Conservation (phyloP, 768 basidiomycete genomes). For the Phanerodontia chrysosporium region DNA sequence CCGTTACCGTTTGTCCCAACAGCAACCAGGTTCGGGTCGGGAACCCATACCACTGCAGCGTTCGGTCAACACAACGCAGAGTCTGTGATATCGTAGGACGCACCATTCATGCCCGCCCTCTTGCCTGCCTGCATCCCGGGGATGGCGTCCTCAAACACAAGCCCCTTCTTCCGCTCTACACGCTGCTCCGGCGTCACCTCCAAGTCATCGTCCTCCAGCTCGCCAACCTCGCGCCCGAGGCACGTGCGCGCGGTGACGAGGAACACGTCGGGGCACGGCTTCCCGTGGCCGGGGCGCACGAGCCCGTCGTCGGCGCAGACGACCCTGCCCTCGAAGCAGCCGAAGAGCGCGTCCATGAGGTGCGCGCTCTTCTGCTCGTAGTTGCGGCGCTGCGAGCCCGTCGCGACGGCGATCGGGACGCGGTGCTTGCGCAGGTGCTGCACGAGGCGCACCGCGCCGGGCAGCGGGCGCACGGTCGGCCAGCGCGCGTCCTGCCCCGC, state of each 20-base stretch:
- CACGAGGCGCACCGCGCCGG: conserved; percentile 68
- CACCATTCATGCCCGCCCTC: conserved; percentile 84
- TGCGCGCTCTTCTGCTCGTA: conserved; percentile 66
- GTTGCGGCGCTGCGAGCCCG: conserved; percentile 64
- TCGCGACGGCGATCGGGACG: conserved; percentile 80
- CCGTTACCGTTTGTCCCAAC: conserved; percentile 25
- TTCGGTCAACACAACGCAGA: neutral
- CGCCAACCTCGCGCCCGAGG: conserved; percentile 49
- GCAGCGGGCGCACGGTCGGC: conserved; percentile 69
- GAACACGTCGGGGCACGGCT: conserved; percentile 82
- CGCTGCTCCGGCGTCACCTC: conserved; percentile 31
- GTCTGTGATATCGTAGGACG: no score
- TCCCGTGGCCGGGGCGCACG: conserved; percentile 46
- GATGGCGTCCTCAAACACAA: conserved; percentile 82
- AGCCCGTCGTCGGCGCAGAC: conserved; percentile 71
- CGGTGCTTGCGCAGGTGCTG: conserved; percentile 60
- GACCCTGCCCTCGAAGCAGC: conserved; percentile 56
- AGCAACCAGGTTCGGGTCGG: conserved; percentile 60
- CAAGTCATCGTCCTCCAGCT: conserved; percentile 30
- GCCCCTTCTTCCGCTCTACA: conserved; percentile 52
- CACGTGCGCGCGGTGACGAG: conserved; percentile 62
- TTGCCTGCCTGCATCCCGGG: conserved; percentile 78
- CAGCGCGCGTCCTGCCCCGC: conserved; percentile 58
- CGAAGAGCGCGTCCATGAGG: conserved; percentile 62
- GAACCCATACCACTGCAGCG: conserved; percentile 74